Percentiles rank a stretch among this genome's conserved stretches.
These are phyloP conservation scores for Xylariaceae sp. DNA, from an alignment of 2,329 filamentous ascomycete genomes.

Conservation along the genomic window DNA sequence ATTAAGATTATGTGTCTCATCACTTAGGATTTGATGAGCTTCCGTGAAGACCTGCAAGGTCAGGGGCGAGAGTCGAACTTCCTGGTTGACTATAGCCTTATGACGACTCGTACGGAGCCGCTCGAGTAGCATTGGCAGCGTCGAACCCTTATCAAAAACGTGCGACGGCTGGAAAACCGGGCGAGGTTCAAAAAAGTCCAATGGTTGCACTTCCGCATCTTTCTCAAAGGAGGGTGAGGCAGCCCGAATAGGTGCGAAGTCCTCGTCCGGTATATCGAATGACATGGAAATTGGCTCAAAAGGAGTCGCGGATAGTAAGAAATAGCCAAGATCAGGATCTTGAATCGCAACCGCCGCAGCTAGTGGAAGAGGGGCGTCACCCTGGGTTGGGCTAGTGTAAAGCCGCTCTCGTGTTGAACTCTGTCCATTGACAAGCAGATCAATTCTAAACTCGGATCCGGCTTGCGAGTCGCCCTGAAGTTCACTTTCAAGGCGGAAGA, in stretches of 20 bases:
- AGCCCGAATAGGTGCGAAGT: slow-evolving; percentile 46
- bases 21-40: slow-evolving; percentile 70
- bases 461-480: slow-evolving; percentile 58
- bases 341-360: slow-evolving; percentile 57
- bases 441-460: slow-evolving; percentile 64
- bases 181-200: slow-evolving; percentile 64
- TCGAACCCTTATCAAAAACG: slow-evolving; percentile 59
- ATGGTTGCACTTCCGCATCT: slow-evolving; percentile 48
- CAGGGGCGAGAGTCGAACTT: slow-evolving; percentile 70
- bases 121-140: slow-evolving; percentile 59
- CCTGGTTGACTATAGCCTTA: slow-evolving; percentile 64
- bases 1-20: slow-evolving; percentile 70
- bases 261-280: slow-evolving; percentile 61
- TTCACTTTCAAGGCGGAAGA: slow-evolving; percentile 65
- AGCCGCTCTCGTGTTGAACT: slow-evolving; percentile 59
- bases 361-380: slow-evolving; percentile 51
- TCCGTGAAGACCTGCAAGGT: slow-evolving; percentile 73
- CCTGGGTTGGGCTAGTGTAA: slow-evolving; percentile 53
- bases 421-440: slow-evolving; percentile 61
- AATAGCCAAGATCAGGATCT: slow-evolving; percentile 66
- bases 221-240: slow-evolving; percentile 49
- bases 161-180: slow-evolving; percentile 67
- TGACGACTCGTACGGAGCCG: slow-evolving; percentile 61
- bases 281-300: slow-evolving; percentile 61
- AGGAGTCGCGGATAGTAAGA: slow-evolving; percentile 61